Evolutionary conservation across 2,329 filamentous ascomycete genomes (phyloP), one percentile per base, ranked within the genome.

Genomic region (Colletotrichum tanaceti): DNA sequence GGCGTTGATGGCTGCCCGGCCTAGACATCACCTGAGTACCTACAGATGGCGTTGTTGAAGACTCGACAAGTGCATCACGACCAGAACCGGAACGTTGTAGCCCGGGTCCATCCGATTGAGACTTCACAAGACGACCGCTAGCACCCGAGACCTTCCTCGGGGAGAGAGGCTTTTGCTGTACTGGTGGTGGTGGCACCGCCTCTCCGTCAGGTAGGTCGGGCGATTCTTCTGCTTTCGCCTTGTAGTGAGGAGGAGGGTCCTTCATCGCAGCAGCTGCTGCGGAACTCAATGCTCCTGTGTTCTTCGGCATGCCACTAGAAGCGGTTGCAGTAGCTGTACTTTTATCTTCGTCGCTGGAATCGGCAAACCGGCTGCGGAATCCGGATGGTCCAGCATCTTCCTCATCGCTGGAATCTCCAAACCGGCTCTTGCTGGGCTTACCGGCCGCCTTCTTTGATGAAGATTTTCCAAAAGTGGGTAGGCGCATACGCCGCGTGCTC

Each of bases 291-390:
- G 57, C 74, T 57, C 74, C 80, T 73, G 77, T 76, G 60, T 73
- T 77, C 71, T 72, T 78, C 63, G 73, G 75, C 53, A 81, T 76
- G 16, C 83, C 82, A 81, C 59, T 91, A 89, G 67, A 92, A 90
- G 74, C 91, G 91, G 3, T 90, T 92, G 74, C 92, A 89, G 1
- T 83, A 87, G 73, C 93, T 90, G 1, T 90, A 87, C 73, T 87
- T 89, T 62, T 58, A 6, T 71, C 83, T 54, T 92, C 90, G 63
- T 93, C 91, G 74, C 91, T 93, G 1, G 91, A 93, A 73, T 93
- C 90, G 1, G 83, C 88, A 73, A 93, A 91, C 1, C 91, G 89
- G 73, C 87, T 90, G 39, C 75, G 79, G 74, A 86, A 88, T 71
- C 73, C 18, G 70, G 74, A 24, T 68, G 75, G 38, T 72, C 76